Percentiles rank a stretch among this genome's conserved stretches.
Conservation (phyloP, 169 alveolate species). For the Eimeria necatrix region DNA sequence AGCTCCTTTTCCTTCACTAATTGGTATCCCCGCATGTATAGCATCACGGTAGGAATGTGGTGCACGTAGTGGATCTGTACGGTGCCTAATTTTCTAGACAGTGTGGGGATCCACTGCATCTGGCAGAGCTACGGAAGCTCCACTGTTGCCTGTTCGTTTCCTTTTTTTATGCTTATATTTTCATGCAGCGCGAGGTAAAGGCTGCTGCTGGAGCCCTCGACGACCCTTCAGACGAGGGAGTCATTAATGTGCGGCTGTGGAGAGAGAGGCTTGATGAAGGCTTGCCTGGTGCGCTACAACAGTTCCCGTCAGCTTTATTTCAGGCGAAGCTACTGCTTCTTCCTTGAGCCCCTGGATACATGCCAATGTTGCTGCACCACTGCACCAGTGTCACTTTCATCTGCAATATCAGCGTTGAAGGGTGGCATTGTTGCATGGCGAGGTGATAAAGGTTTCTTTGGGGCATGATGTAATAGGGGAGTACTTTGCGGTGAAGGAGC, state of each 20-base stretch:
- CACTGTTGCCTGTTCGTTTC: too few relatives aligned
- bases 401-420: background rate
- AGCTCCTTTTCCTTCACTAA: too few relatives aligned
- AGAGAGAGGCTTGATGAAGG: slow-evolving; percentile 88
- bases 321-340: background rate
- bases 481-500: slow-evolving; percentile 91
- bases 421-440: background rate
- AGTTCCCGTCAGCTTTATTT: background rate
- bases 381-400: background rate
- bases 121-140: too few relatives aligned
- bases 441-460: background rate
- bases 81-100: background rate
- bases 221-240: slow-evolving; percentile 89
- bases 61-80: too few relatives aligned
- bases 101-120: background rate
- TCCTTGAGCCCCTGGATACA: background rate
- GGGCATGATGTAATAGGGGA: slow-evolving; percentile 85
- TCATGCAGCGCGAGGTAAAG: slow-evolving; percentile 44
- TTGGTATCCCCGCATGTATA: too few relatives aligned
- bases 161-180: background rate
- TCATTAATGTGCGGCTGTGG: slow-evolving; percentile 89
- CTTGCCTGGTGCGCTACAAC: slow-evolving; percentile 83
- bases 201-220: slow-evolving; percentile 89
- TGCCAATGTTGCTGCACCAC: background rate
- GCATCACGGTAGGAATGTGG: too few relatives aligned